Percentiles rank a stretch among this genome's conserved stretches.
phyloP scores from a whole-genome alignment of 1,284 basidiomycete genomes.

The Boletus sp. region DNA sequence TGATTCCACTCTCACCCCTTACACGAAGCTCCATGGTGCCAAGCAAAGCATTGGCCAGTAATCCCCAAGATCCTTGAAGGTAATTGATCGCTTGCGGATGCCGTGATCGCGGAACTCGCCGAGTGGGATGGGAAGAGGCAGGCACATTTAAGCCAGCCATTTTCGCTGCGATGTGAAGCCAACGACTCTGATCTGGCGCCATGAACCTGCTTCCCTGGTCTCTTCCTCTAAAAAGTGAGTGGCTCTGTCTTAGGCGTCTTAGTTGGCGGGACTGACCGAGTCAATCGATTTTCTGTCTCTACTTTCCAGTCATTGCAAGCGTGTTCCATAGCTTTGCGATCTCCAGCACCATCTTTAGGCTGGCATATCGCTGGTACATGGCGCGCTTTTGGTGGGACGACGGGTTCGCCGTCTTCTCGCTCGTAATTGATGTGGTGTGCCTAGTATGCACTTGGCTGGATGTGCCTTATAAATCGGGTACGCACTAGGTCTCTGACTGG shows the following conservation, averaged over 20 bases:
- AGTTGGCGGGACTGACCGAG: not conserved
- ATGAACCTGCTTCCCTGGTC: constrained; percentile 18
- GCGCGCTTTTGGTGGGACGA: constrained; percentile 36
- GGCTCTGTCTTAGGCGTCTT: not conserved
- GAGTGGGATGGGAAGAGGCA: not conserved
- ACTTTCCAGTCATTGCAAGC: constrained; percentile 17
- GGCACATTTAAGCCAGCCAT: constrained; percentile 13
- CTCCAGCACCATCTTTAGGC: constrained; percentile 27
- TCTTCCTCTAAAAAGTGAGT: constrained; percentile 24
- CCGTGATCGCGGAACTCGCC: constrained; percentile 14
- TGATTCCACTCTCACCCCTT: not conserved
- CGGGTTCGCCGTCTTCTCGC: constrained; percentile 29
- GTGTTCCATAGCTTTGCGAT: constrained; percentile 32
- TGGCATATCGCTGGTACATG: constrained; percentile 27
- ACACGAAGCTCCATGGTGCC: no score
- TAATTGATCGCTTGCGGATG: not conserved
- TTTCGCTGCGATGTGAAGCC: not conserved
- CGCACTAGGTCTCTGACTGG: not conserved
- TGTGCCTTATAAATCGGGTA: constrained; percentile 7
- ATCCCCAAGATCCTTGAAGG: not conserved
- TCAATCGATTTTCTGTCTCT: not conserved
- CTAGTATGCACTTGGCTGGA: constrained; percentile 16
- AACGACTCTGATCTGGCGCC: not conserved
- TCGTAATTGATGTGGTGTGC: constrained; percentile 26
- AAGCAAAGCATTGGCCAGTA: not conserved